These are phyloP conservation scores for Scleroderma bovista DNA, from an alignment of 768 basidiomycete species.

Conservation along the genomic window DNA sequence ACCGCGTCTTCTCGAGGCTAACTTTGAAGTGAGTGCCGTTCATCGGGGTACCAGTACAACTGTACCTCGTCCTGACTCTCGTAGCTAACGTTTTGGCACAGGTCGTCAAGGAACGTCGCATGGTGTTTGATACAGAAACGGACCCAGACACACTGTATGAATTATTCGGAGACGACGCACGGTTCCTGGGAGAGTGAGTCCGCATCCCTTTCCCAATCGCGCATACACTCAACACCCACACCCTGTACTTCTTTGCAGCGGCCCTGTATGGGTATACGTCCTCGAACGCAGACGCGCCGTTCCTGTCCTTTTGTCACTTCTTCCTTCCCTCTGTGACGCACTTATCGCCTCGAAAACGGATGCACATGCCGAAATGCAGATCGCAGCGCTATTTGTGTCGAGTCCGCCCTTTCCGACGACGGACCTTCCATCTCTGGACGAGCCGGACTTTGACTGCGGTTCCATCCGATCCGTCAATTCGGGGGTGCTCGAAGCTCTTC, in stretches of 20 bases:
- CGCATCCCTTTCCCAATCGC: background rate
- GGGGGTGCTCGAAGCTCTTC: conserved; percentile 42
- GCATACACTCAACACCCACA: conserved; percentile 5
- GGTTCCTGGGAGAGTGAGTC: conserved; percentile 72
- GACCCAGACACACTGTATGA: conserved; percentile 77
- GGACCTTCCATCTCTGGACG: conserved; percentile 49
- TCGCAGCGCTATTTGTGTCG: conserved; percentile 71
- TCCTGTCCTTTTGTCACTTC: conserved; percentile 72
- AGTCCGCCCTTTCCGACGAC: conserved; percentile 73
- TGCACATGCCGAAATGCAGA: conserved; percentile 73
- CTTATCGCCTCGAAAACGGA: conserved; percentile 68
- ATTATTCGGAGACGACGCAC: conserved; percentile 73
- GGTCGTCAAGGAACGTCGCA: conserved; percentile 85
- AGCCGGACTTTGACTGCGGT: conserved; percentile 28
- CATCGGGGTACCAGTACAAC: background rate
- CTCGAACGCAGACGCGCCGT: conserved; percentile 79
- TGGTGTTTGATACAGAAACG: conserved; percentile 82
- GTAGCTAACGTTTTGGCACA: conserved; percentile 22
- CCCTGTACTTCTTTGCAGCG: conserved; percentile 37
- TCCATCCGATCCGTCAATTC: conserved; percentile 42
- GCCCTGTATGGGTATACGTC: conserved; percentile 89
- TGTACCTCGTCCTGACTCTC: no score
- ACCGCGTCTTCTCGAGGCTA: conserved; percentile 68
- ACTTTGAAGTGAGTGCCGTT: conserved; percentile 61
- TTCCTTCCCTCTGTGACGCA: conserved; percentile 51